Percentiles rank a stretch among this genome's conserved stretches.
Evolutionary conservation across 805 yeast genomes (phyloP).

Genomic region (Candida multigemmis): DNA sequence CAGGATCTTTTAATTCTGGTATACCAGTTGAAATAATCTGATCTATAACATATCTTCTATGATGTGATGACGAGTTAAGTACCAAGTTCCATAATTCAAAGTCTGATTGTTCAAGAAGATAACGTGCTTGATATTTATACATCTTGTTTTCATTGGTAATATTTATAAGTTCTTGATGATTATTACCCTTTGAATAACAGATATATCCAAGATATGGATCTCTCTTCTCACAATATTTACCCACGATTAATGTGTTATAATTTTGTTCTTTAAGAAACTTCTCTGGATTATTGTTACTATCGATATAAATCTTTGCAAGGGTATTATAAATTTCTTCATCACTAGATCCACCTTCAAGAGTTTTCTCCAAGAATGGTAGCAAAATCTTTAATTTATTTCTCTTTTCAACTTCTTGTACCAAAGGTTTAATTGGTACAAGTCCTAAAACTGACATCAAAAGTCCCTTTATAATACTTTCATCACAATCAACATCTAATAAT

Average conservation of each 20-base stretch:
- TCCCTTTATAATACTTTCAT: constrained; percentile 75
- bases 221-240: constrained; percentile 97
- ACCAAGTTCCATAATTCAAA: constrained; percentile 75
- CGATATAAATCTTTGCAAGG: constrained; percentile 95
- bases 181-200: constrained; percentile 91
- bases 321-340: constrained; percentile 93
- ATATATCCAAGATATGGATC: constrained; percentile 97
- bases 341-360: constrained; percentile 72
- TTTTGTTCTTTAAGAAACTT: constrained; percentile 83
- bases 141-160: constrained; percentile 95
- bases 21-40: constrained; percentile 94
- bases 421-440: constrained; percentile 83
- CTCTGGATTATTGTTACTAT: constrained; percentile 95
- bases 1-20: constrained; percentile 88
- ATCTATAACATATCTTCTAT: constrained; percentile 87
- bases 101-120: constrained; percentile 84
- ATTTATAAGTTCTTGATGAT: constrained; percentile 80
- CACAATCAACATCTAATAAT: constrained; percentile 93
- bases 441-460: constrained; percentile 82
- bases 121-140: constrained; percentile 99
- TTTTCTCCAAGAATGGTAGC: constrained; percentile 87
- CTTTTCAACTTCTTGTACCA: constrained; percentile 92
- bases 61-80: constrained; percentile 62
- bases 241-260: constrained; percentile 92
- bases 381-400: constrained; percentile 88